Base-by-base conservation (phyloP, 2,329 filamentous ascomycete species). In the Cladophialophora chaetospira region DNA sequence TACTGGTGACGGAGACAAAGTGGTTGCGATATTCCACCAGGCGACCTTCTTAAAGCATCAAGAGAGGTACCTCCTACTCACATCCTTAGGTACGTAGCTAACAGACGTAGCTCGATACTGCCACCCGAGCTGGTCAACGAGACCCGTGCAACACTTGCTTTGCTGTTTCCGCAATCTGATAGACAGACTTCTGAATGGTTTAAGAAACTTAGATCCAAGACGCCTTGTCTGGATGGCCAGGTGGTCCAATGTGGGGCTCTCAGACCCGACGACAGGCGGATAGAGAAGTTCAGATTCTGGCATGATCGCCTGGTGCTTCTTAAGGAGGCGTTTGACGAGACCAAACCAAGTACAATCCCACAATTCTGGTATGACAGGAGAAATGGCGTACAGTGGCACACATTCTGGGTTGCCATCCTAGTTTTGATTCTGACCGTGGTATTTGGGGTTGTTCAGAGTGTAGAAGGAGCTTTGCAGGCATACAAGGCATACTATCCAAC, bases 391-490 rank as follows among this genome's bases (percentile, higher is more conserved):
- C 70, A 71, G 47, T 69, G 68, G 65, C 70, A 65, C 42, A 71
- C 45, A 1, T 75, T 79, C 48, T 80, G 77, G 77, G 68, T 79
- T 3, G 76, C 74, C 0, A 66, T 77, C 1, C 42, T 63, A 1
- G 65, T 71, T 0, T 57, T 77, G 0, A 31, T 65, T 11, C 62
- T 75, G 19, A 76, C 71, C 0, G 28, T 53, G 8, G 13, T 40
- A 15, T 50, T 50, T 29, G 47, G 47, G 4, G 15, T 78, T 11
- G 58, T 76, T 10, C 71, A 80, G 63, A 69, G 68, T 47, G 45
- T 80, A 35, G 71, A 75, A 60, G 71, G 76, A 6, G 73, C 67
- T 9, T 40, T 78, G 46, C 75, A 78, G 46, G 72, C 76, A 2
- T 75, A 73, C 58, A 70, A 58, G 25, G 63, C 65, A 42, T 68